Conservation (phyloP, 2,329 filamentous ascomycete species). For the Penicillium sp. region DNA sequence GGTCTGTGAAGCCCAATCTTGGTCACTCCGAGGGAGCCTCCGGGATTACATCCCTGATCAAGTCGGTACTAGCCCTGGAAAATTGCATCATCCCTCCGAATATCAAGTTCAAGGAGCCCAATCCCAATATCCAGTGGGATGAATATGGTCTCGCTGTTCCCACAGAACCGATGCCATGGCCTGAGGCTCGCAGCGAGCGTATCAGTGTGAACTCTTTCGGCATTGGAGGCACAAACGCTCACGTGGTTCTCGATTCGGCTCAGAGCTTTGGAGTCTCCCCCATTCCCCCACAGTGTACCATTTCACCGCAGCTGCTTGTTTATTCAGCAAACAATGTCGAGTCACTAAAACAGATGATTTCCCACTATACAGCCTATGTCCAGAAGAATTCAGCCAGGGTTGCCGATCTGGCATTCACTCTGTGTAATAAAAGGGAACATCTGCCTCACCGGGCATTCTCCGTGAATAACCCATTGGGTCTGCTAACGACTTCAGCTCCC, state of each 20-base stretch:
- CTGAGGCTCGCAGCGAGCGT: constrained; percentile 3
- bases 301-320: neutral
- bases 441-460: neutral
- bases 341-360: neutral
- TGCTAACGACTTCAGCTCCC: neutral
- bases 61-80: constrained; percentile 35
- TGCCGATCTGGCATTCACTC: constrained; percentile 12
- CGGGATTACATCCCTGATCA: constrained; percentile 40
- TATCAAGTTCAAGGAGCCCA: constrained; percentile 32
- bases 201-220: constrained; percentile 22
- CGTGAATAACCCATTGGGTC: neutral
- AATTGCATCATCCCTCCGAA: constrained; percentile 44
- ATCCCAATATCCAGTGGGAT: constrained; percentile 6
- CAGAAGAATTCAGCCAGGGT: neutral
- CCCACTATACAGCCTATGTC: neutral
- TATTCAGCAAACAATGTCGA: constrained; percentile 10
- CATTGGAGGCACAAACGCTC: constrained; percentile 23
- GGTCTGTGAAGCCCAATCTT: constrained; percentile 17
- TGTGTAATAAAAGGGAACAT: constrained; percentile 11
- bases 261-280: neutral
- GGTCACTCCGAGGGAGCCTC: constrained; percentile 57
- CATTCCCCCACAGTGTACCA: neutral
- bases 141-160: constrained; percentile 6
- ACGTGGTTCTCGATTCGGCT: constrained; percentile 18
- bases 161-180: constrained; percentile 8